Conservation (phyloP, 78 protist genomes). For the Dictyostelium firmibasis region DNA sequence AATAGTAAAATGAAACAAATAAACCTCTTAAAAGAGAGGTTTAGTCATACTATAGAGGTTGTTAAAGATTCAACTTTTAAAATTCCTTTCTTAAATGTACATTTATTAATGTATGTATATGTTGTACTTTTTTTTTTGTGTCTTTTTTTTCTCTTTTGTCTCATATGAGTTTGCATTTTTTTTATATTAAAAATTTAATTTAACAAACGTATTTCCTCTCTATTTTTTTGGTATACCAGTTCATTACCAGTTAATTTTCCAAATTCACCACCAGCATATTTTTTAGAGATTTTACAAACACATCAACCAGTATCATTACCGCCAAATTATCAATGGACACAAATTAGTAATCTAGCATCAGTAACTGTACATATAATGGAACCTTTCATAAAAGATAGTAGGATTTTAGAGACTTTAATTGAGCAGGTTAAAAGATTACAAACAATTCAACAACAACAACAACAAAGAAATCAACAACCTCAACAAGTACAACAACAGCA, state of each 20-base stretch:
- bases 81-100: slow-evolving; percentile 20
- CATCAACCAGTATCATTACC: slow-evolving; percentile 32
- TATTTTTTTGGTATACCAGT: not conserved
- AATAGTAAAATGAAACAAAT: slow-evolving; percentile 62
- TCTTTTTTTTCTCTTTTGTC: too few relatives aligned
- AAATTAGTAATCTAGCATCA: slow-evolving; percentile 8
- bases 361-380: slow-evolving; percentile 29
- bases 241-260: slow-evolving; percentile 73
- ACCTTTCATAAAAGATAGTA: slow-evolving; percentile 13
- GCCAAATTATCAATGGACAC: slow-evolving; percentile 22
- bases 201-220: not conserved
- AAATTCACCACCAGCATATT: slow-evolving; percentile 51
- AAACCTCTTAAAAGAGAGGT: slow-evolving; percentile 46
- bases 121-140: not conserved
- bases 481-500: slow-evolving; percentile 4
- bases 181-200: not conserved
- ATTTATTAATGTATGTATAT: slow-evolving; percentile 27
- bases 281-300: slow-evolving; percentile 28
- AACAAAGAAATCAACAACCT: not conserved
- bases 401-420: not conserved
- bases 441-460: not conserved
- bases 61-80: slow-evolving; percentile 66
- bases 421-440: slow-evolving; percentile 7
- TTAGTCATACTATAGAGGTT: slow-evolving; percentile 39
- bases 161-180: too few relatives aligned